phyloP scores from a whole-genome alignment of 1,284 basidiomycete genomes.

The Ustilago loliicola region DNA sequence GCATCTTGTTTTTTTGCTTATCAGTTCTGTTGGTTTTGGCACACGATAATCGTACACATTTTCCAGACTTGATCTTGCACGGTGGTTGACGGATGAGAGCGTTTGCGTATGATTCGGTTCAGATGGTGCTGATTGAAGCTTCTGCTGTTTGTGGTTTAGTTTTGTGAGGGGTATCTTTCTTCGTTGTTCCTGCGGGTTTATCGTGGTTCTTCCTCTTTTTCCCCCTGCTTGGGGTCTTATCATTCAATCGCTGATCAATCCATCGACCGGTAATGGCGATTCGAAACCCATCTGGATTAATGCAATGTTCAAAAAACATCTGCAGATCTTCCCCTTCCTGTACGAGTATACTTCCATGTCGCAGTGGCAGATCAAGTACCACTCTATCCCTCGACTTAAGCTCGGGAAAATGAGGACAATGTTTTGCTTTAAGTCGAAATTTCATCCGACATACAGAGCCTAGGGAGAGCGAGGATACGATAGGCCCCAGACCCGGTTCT shows the following conservation, averaged over 20 bases:
- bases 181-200: neutral
- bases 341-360: slow-evolving; percentile 42
- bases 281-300: slow-evolving; percentile 37
- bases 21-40: too few species aligned
- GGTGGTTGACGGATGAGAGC: too few species aligned
- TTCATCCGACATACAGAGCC: slow-evolving; percentile 51
- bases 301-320: slow-evolving; percentile 34
- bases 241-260: slow-evolving; percentile 28
- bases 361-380: slow-evolving; percentile 31
- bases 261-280: slow-evolving; percentile 42
- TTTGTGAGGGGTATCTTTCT: neutral
- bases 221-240: neutral
- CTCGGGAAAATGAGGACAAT: neutral
- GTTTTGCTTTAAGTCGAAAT: slow-evolving; percentile 49
- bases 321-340: slow-evolving; percentile 48
- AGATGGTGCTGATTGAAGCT: too few species aligned
- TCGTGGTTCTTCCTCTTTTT: neutral
- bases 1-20: too few species aligned
- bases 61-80: too few species aligned
- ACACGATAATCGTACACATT: too few species aligned
- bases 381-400: slow-evolving; percentile 8
- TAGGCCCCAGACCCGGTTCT: slow-evolving; percentile 51
- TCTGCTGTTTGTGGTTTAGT: too few species aligned
- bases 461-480: slow-evolving; percentile 53
- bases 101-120: too few species aligned